Conservation (phyloP, 2,329 filamentous ascomycete species). For the Pseudopyricularia javanii region DNA sequence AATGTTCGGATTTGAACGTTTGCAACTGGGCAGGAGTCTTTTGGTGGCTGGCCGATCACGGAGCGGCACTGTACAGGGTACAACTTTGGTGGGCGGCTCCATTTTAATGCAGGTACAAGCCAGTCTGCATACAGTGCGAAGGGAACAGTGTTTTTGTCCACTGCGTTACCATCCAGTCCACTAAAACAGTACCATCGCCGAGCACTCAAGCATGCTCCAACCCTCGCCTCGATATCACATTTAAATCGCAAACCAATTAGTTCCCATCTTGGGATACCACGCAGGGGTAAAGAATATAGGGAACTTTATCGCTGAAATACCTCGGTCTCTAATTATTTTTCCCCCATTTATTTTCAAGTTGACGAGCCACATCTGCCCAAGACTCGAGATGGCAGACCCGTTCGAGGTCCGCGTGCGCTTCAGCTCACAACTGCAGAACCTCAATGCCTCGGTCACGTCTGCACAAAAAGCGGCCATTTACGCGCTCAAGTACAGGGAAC, state of each 20-base stretch:
- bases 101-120: neutral
- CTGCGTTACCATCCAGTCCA: neutral
- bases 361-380: neutral
- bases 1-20: no score
- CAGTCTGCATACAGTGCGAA: neutral
- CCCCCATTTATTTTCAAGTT: neutral
- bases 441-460: constrained; percentile 81
- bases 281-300: no score
- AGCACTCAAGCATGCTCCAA: no score
- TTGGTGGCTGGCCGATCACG: neutral
- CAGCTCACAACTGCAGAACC: constrained; percentile 75
- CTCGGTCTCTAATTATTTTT: no score
- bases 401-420: constrained; percentile 99
- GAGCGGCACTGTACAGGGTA: neutral
- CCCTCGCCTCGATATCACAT: no score
- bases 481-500: constrained; percentile 84
- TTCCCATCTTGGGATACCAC: no score
- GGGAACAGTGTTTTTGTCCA: neutral
- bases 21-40: no score
- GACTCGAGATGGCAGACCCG: constrained; percentile 53
- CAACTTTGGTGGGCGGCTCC: neutral
- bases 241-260: no score
- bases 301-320: no score
- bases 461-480: constrained; percentile 89
- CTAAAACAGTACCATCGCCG: no score